Conservation (phyloP, 139 green algal species). For the Chlamydomonas applanata region DNA sequence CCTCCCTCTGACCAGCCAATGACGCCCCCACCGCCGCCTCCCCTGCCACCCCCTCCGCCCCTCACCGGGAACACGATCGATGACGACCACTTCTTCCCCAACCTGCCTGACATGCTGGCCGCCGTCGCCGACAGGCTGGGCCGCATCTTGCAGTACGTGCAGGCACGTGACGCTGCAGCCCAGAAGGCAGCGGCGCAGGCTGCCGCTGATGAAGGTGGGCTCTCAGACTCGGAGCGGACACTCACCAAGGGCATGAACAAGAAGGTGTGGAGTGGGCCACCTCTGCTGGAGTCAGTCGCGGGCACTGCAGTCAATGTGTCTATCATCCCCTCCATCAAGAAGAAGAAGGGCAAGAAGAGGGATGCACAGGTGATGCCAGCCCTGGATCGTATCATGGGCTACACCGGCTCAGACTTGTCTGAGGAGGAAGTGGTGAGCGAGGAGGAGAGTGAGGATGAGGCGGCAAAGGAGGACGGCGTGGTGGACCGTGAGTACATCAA, state of each 20-base stretch:
- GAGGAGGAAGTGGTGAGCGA: conserved; percentile 35
- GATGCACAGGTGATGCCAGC: conserved; percentile 41
- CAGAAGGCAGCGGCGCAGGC: conserved; percentile 10
- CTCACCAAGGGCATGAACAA: conserved; percentile 64
- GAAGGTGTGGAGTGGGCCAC: conserved; percentile 60
- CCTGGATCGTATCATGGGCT: conserved; percentile 67
- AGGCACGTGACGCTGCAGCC: background rate
- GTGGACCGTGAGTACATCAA: conserved; percentile 53
- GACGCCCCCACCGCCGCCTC: background rate
- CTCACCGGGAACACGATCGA: conserved; percentile 56
- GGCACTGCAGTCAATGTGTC: background rate
- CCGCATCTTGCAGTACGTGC: background rate
- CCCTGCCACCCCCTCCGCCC: background rate
- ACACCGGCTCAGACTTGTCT: conserved; percentile 42
- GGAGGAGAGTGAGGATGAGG: conserved; percentile 29
- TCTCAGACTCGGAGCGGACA: conserved; percentile 50
- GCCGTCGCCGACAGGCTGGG: conserved; percentile 15
- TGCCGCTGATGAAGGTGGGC: conserved; percentile 12
- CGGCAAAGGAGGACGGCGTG: conserved; percentile 47
- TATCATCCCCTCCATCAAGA: conserved; percentile 45
- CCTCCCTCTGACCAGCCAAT: background rate
- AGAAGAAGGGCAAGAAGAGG: conserved; percentile 74
- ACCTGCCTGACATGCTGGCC: conserved; percentile 45
- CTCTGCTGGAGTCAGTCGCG: conserved; percentile 56
- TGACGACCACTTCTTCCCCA: conserved; percentile 65